Percentiles rank a stretch among this genome's conserved stretches.
These are phyloP conservation scores for Melocanna baccifera DNA, from an alignment of 176 grass and related monocot species.

Conservation along the genomic window DNA sequence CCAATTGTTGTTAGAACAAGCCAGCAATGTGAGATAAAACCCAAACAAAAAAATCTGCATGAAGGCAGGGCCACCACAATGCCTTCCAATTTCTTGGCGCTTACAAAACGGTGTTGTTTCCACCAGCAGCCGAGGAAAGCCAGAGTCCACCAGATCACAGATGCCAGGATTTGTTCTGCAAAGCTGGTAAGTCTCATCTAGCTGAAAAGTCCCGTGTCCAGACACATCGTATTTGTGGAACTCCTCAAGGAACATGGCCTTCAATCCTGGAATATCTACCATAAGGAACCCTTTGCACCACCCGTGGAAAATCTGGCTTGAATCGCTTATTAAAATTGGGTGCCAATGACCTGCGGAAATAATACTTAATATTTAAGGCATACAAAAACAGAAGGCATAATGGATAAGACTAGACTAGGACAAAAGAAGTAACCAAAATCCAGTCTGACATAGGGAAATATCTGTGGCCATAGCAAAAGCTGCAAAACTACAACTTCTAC, in stretches of 20 bases:
- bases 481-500: not conserved
- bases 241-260: conserved; percentile 47
- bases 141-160: not conserved
- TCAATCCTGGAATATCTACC: conserved; percentile 54
- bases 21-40: not conserved
- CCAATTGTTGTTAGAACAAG: not conserved
- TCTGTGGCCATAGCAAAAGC: not conserved
- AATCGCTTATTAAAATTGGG: conserved; percentile 52
- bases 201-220: conserved; percentile 6
- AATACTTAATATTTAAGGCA: not conserved
- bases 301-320: conserved; percentile 43
- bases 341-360: conserved; percentile 33
- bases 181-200: not conserved
- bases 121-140: not conserved
- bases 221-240: not conserved
- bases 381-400: not conserved
- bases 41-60: not conserved
- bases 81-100: not conserved
- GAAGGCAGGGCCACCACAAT: not conserved
- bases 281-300: conserved; percentile 45
- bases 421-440: not conserved
- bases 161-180: not conserved
- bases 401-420: not conserved
- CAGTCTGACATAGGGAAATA: not conserved
- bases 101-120: not conserved